Conservation (phyloP, 169 alveolate species). For the Babesia ovata region DNA sequence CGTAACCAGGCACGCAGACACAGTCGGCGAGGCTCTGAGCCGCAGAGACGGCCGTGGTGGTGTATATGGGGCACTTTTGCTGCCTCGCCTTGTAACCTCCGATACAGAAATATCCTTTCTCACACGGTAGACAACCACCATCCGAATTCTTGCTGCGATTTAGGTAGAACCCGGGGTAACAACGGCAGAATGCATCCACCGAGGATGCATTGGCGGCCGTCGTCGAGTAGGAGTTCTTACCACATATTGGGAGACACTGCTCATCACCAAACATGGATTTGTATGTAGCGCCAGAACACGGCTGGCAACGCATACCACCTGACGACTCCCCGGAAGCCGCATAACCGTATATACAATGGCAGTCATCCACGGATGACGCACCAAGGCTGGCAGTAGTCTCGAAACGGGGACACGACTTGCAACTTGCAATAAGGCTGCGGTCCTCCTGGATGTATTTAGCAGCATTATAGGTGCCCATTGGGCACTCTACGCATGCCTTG, state of each 20-base stretch:
- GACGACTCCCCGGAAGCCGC: constrained; percentile 2
- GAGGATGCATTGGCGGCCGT: constrained; percentile 53
- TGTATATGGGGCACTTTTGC: constrained; percentile 71
- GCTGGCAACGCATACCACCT: constrained; percentile 49
- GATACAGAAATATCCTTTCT: constrained; percentile 72
- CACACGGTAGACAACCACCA: constrained; percentile 62
- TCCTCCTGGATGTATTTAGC: neutral
- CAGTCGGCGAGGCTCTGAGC: constrained; percentile 69
- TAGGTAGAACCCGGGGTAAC: constrained; percentile 58
- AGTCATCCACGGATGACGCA: constrained; percentile 68
- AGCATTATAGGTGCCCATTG: constrained; percentile 73
- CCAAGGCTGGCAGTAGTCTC: constrained; percentile 69
- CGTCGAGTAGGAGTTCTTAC: constrained; percentile 45
- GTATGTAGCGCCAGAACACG: constrained; percentile 68
- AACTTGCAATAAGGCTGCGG: constrained; percentile 30
- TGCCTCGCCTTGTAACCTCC: constrained; percentile 71
- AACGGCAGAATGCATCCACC: constrained; percentile 58
- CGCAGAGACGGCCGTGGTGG: constrained; percentile 59
- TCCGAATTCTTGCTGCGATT: neutral
- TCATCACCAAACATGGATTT: constrained; percentile 63
- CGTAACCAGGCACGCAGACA: constrained; percentile 75
- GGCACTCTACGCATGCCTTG: constrained; percentile 74
- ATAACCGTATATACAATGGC: constrained; percentile 77
- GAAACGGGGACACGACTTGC: constrained; percentile 60
- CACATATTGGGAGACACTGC: constrained; percentile 69